These are phyloP conservation scores for Venturia effusa DNA, from an alignment of 2,329 filamentous ascomycete species.

Conservation along the genomic window DNA sequence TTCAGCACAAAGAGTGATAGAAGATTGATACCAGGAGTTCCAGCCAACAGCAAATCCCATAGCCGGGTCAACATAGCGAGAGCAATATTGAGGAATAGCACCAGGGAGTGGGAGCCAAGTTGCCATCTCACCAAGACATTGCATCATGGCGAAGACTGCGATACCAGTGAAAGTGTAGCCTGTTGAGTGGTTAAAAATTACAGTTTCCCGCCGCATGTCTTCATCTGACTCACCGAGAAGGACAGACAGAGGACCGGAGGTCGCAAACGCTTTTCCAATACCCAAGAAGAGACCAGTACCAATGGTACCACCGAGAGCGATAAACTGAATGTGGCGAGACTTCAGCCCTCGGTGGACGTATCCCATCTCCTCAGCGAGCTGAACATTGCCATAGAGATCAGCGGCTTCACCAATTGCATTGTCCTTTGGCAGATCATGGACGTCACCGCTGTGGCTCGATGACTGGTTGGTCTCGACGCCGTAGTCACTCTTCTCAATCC, in stretches of 20 bases:
- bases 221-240: constrained; percentile 23
- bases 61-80: constrained; percentile 62
- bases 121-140: constrained; percentile 55
- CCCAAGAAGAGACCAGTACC: constrained; percentile 46
- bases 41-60: constrained; percentile 71
- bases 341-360: constrained; percentile 42
- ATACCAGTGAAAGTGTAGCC: constrained; percentile 46
- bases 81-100: constrained; percentile 65
- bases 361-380: constrained; percentile 40
- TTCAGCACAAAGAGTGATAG: constrained; percentile 64
- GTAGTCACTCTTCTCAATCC: background rate
- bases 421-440: background rate
- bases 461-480: background rate
- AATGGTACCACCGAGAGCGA: constrained; percentile 34
- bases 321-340: constrained; percentile 33
- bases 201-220: background rate
- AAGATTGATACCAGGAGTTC: constrained; percentile 76
- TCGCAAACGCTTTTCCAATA: constrained; percentile 35
- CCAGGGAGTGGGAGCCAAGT: constrained; percentile 68
- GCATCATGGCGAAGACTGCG: constrained; percentile 67
- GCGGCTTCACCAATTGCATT: constrained; percentile 34
- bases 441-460: background rate
- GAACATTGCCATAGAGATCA: constrained; percentile 41
- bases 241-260: constrained; percentile 37
- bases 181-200: background rate